These are phyloP conservation scores for Pinus albicaulis DNA, from an alignment of 75 land plant species.

Conservation along the genomic window DNA sequence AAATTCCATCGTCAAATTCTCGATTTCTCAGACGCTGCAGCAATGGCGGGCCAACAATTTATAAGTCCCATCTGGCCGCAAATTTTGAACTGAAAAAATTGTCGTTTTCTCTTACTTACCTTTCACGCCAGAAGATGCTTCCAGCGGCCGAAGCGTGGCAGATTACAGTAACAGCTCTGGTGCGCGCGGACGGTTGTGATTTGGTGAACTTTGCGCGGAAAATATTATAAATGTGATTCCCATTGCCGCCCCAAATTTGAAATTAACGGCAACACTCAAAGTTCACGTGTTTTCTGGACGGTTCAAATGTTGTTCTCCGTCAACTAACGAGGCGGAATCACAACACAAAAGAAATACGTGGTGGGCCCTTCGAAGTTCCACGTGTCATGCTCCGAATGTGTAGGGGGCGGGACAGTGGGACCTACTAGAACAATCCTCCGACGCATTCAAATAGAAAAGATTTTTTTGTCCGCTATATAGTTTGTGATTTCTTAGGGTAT, in stretches of 20 bases:
- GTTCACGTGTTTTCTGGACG: background rate
- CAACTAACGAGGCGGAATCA: background rate
- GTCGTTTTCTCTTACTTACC: background rate
- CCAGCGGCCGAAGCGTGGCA: background rate
- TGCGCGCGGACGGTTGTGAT: too few species aligned
- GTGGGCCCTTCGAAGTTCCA: background rate
- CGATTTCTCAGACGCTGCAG: background rate
- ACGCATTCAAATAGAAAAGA: too few species aligned
- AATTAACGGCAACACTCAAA: background rate
- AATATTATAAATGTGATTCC: too few species aligned
- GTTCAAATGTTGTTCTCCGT: constrained; percentile 6
- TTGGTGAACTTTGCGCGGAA: too few species aligned
- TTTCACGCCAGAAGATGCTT: background rate
- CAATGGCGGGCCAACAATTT: background rate
- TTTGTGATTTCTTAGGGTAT: too few species aligned
- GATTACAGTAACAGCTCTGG: too few species aligned
- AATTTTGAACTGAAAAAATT: background rate
- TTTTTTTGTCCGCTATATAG: too few species aligned
- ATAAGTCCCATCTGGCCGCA: background rate
- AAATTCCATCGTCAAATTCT: background rate
- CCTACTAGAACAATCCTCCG: too few species aligned
- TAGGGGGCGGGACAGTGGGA: background rate
- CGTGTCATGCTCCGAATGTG: background rate
- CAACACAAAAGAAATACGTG: background rate
- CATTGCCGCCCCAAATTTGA: background rate